phyloP scores from a whole-genome alignment of 2,329 filamentous ascomycete genomes.

The Pestalotiopsis fici region DNA sequence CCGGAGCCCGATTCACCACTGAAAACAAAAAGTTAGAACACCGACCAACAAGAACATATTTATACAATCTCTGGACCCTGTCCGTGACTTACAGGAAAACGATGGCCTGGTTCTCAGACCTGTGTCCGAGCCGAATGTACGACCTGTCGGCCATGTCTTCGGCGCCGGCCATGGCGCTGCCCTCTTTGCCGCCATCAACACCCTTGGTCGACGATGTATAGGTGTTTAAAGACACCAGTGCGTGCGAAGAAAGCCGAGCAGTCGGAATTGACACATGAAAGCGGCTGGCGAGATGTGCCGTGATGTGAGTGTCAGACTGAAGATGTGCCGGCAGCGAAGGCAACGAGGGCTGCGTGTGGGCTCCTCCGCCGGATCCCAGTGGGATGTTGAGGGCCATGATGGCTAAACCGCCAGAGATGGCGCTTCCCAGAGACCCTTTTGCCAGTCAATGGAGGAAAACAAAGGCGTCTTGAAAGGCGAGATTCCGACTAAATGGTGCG shows the following conservation, averaged over 20 bases:
- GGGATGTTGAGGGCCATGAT: constrained; percentile 64
- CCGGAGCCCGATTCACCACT: constrained; percentile 95
- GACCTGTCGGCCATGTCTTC: constrained; percentile 89
- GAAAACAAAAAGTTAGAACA: constrained; percentile 14
- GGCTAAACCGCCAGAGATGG: constrained; percentile 31
- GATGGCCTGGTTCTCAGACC: constrained; percentile 90
- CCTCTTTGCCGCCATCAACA: constrained; percentile 86
- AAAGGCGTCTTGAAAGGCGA: not conserved
- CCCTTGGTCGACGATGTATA: constrained; percentile 89
- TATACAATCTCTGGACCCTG: no score
- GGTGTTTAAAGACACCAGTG: constrained; percentile 89
- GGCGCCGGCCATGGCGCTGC: constrained; percentile 87
- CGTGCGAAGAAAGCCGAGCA: constrained; percentile 86
- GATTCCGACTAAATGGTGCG: not conserved
- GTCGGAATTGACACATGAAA: constrained; percentile 92
- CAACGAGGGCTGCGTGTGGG: constrained; percentile 82
- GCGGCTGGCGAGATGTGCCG: constrained; percentile 80
- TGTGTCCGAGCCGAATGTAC: constrained; percentile 80
- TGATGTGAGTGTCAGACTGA: constrained; percentile 77
- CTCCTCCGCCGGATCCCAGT: constrained; percentile 53
- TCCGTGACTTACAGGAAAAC: constrained; percentile 87
- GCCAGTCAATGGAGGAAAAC: not conserved
- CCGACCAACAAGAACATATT: not conserved
- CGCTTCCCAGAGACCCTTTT: constrained; percentile 18
- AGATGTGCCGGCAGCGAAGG: constrained; percentile 84